Evolutionary conservation across 306 rosid species (phyloP), one percentile per base, ranked within the genome.

Genomic region (Trifolium dubium): DNA sequence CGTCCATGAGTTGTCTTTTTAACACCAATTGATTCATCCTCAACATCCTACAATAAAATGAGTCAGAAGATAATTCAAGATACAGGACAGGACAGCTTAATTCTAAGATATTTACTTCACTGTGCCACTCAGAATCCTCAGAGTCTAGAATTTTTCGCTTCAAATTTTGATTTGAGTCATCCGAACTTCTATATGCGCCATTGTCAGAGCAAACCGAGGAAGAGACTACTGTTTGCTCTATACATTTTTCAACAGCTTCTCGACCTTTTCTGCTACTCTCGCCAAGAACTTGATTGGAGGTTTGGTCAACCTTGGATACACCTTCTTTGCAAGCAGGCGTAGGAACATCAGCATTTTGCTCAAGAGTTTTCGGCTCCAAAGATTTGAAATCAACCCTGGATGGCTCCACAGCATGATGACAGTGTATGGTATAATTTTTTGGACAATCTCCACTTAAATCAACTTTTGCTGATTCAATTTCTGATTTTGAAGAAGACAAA

Each of bases 191-290:
- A 71, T 82, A 88, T 32, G 84, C 75, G 1, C 91, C 87, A 77
- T 86, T 87, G 61, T 84, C 95, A 39, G 98, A 92, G 84, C 98
- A 88, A 82, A 87, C 87, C 49, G 98, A 90, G 63, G 85, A 85
- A 76, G 95, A 84, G 50, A 88, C 90, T 34, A 81, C 85, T 35
- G 64, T 81, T 44, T 83, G 87, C 79, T 90, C 90, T 29, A 8
- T 23, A 13, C 62, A 55, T 79, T 83, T 85, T 62, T 84, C 87
- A 67, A 70, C 77, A 80, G 68, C 89, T 67, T 68, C 74, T 6
- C 77, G 65, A 69, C 63, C 87, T 51, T 80, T 75, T 28, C 30
- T 37, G 23, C 73, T 79, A 77, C 88, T 83, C 67, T 68, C 90
- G 72, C 85, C 80, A 81, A 79, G 43, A 70, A 76, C 72, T 55